Conservation (phyloP, 2,329 filamentous ascomycete species). For the Fusarium papillatum region DNA sequence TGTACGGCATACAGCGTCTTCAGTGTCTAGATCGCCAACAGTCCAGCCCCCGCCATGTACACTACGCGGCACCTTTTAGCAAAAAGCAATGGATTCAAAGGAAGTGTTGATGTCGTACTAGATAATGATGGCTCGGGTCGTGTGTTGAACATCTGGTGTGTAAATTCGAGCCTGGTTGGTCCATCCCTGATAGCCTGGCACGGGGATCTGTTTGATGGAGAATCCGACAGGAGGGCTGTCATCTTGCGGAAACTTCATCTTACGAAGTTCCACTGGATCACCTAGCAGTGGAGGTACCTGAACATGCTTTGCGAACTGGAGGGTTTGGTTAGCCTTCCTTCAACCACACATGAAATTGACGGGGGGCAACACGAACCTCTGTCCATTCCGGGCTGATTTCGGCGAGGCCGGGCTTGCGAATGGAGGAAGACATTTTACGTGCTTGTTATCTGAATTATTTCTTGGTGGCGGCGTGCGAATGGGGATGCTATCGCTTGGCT, state of each 20-base stretch:
- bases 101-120: not conserved
- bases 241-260: not conserved
- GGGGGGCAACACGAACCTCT: not conserved
- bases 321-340: not conserved
- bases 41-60: not conserved
- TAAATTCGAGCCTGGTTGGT: not conserved
- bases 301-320: not conserved
- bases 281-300: not conserved
- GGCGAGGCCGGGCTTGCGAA: not conserved
- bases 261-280: not conserved
- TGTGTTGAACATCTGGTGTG: not conserved
- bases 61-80: not conserved
- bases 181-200: not conserved
- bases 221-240: not conserved
- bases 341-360: not conserved
- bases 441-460: not conserved
- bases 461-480: not conserved
- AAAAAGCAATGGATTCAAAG: not conserved
- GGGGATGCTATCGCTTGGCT: not conserved
- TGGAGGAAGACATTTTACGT: not conserved
- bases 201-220: not conserved
- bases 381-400: not conserved
- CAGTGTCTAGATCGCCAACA: not conserved
- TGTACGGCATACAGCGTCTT: not conserved
- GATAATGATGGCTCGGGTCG: not conserved